Evolutionary conservation across 2,329 filamentous ascomycete genomes (phyloP).

Genomic region (Fusarium ambrosium): DNA sequence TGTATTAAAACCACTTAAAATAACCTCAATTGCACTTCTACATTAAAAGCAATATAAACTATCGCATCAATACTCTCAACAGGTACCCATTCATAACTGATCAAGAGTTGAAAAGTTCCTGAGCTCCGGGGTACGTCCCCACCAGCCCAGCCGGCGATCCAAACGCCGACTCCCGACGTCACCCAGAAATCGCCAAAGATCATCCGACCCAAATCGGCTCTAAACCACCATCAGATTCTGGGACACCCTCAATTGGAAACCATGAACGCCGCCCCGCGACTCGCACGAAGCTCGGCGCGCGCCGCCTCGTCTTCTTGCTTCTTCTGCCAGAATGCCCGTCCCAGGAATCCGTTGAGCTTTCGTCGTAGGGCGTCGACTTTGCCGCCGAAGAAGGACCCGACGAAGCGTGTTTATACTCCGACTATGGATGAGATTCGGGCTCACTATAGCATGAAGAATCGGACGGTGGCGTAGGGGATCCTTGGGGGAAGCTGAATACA

Average conservation of each 20-base stretch:
- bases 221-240: constrained; percentile 20
- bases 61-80: not conserved
- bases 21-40: not conserved
- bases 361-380: constrained; percentile 52
- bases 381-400: constrained; percentile 37
- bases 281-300: constrained; percentile 50
- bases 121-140: not conserved
- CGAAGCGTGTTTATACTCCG: constrained; percentile 45
- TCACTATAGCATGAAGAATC: constrained; percentile 76
- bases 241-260: constrained; percentile 37
- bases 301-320: constrained; percentile 50
- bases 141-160: constrained; percentile 21
- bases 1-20: too few relatives aligned
- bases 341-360: constrained; percentile 44
- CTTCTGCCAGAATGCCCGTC: constrained; percentile 54
- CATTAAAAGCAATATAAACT: not conserved
- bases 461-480: constrained; percentile 63
- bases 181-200: constrained; percentile 45
- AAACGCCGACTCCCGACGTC: constrained; percentile 44
- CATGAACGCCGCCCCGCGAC: constrained; percentile 58
- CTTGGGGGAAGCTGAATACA: not conserved
- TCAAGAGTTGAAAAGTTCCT: not conserved
- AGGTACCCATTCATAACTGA: not conserved
- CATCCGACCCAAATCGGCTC: constrained; percentile 36
- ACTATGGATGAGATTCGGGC: constrained; percentile 74